A percentile compares a stretch with the other conserved stretches of the same genome.
These are phyloP conservation scores for Phaseolus coccineus DNA, from an alignment of 331 rosid species.

Conservation along the genomic window DNA sequence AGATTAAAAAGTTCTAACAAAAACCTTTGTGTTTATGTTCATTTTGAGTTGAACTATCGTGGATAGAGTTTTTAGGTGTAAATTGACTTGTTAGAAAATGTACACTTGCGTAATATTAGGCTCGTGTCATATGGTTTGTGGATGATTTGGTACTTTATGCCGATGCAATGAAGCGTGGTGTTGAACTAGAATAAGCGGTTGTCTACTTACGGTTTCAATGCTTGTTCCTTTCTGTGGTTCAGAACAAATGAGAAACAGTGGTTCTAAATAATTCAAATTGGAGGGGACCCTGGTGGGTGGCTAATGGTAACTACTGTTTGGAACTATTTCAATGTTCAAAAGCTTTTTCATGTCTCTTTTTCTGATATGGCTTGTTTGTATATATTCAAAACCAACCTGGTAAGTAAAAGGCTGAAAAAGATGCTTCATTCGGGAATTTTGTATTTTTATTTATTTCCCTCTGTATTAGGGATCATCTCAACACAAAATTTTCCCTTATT, in stretches of 20 bases:
- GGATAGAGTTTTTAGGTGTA: not conserved
- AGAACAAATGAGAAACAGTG: not conserved
- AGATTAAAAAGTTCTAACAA: not conserved
- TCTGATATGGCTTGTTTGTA: not conserved
- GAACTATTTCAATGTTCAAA: conserved; percentile 14
- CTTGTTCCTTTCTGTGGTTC: conserved; percentile 39
- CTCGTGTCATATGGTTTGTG: not conserved
- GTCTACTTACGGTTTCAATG: too few relatives aligned
- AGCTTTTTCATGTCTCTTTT: not conserved
- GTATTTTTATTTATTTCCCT: conserved; percentile 8
- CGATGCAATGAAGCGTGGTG: not conserved
- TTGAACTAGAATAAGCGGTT: conserved; percentile 11
- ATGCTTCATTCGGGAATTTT: conserved; percentile 1
- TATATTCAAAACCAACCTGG: conserved; percentile 2
- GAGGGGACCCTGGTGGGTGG: conserved; percentile 15
- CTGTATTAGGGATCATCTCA: not conserved
- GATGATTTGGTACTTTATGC: conserved; percentile 32
- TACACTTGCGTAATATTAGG: not conserved
- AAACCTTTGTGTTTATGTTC: not conserved
- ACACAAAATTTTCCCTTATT: not conserved
- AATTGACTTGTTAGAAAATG: conserved; percentile 22
- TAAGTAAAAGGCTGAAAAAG: conserved; percentile 21
- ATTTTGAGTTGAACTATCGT: conserved; percentile 8
- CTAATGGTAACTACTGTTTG: conserved; percentile 18
- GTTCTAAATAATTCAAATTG: conserved; percentile 39